Percentiles rank a stretch among this genome's conserved stretches.
Conservation (phyloP, 2,329 filamentous ascomycete species). For the Nothophoma quercina region DNA sequence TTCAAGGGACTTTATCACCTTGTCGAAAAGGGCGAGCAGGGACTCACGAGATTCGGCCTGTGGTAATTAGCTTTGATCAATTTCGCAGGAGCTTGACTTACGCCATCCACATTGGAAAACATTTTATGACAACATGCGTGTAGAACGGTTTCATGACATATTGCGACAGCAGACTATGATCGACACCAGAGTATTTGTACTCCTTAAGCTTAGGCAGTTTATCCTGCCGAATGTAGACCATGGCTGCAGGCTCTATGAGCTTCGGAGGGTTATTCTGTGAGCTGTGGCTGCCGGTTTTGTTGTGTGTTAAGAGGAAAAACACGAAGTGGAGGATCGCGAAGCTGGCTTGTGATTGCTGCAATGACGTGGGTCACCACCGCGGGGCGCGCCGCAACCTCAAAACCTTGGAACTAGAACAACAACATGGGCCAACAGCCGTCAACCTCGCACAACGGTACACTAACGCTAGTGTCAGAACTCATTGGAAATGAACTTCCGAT, state of each 20-base stretch:
- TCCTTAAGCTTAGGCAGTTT: conserved; percentile 86
- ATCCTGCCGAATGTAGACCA: conserved; percentile 96
- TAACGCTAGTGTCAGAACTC: neutral
- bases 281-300: conserved; percentile 23
- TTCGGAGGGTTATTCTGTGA: conserved; percentile 10
- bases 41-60: conserved; percentile 50
- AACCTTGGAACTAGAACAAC: conserved; percentile 17
- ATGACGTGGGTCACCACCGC: conserved; percentile 40
- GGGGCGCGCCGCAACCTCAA: conserved; percentile 10
- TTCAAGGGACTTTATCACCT: neutral
- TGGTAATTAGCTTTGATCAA: conserved; percentile 28
- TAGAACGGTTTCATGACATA: conserved; percentile 99
- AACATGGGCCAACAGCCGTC: neutral
- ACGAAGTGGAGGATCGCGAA: conserved; percentile 18
- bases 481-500: no score
- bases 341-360: conserved; percentile 35
- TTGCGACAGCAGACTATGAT: conserved; percentile 86
- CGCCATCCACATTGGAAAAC: conserved; percentile 96
- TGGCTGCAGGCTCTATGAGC: conserved; percentile 49
- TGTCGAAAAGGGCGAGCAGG: neutral
- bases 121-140: conserved; percentile 89
- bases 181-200: conserved; percentile 95
- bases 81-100: conserved; percentile 51
- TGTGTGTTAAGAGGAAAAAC: conserved; percentile 8
- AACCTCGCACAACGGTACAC: neutral